A percentile compares a stretch with the other conserved stretches of the same genome.
phyloP scores from a whole-genome alignment of 495 filamentous ascomycete species.

The Sabuloglossum arenarium region DNA sequence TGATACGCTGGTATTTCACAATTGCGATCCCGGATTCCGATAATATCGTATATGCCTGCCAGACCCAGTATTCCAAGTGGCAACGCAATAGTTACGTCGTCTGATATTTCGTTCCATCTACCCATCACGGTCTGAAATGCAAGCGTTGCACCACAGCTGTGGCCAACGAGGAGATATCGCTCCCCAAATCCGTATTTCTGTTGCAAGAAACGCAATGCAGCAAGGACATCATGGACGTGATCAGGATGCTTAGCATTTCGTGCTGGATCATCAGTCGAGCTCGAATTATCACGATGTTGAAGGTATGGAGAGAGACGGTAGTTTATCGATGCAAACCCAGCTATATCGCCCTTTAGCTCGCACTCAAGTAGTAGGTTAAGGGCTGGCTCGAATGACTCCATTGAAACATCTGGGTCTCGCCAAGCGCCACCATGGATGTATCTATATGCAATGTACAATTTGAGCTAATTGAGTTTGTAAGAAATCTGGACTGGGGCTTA shows the following conservation, averaged over 20 bases:
- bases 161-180: constrained; percentile 47
- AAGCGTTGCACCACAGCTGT: constrained; percentile 56
- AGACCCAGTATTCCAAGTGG: constrained; percentile 36
- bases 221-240: constrained; percentile 47
- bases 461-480: not conserved
- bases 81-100: not conserved
- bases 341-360: constrained; percentile 16
- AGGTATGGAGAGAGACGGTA: constrained; percentile 68
- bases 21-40: constrained; percentile 27
- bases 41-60: constrained; percentile 46
- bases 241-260: constrained; percentile 44
- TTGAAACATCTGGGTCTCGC: constrained; percentile 47
- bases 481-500: not conserved
- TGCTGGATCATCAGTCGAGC: constrained; percentile 12
- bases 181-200: constrained; percentile 26
- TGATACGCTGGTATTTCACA: constrained; percentile 26
- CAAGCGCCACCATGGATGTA: constrained; percentile 84
- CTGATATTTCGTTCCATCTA: constrained; percentile 6
- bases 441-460: constrained; percentile 14
- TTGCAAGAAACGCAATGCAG: constrained; percentile 40
- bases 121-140: constrained; percentile 45
- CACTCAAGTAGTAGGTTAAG: constrained; percentile 16
- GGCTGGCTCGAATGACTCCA: constrained; percentile 26
- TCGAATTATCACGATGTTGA: constrained; percentile 24
- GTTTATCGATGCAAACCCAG: constrained; percentile 49